Percentiles rank a stretch among this genome's conserved stretches.
Evolutionary conservation across 2,329 filamentous ascomycete genomes (phyloP).

Genomic region (Mycogone perniciosa): DNA sequence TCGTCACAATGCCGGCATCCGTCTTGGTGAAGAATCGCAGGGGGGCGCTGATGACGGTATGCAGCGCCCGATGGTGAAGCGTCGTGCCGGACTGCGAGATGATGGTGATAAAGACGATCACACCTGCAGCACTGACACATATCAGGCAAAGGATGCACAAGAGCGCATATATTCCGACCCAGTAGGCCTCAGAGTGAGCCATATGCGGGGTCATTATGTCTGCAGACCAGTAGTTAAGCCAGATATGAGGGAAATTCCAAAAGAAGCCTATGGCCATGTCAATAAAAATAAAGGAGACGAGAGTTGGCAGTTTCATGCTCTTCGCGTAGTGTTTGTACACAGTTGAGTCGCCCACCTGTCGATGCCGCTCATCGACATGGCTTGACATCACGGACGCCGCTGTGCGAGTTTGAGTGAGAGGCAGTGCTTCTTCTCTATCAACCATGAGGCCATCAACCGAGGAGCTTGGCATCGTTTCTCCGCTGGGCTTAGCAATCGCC

Average conservation of each 20-base stretch:
- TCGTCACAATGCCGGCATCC: conserved; percentile 36
- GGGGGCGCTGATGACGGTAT: conserved; percentile 32
- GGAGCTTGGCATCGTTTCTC: neutral
- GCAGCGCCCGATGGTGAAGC: conserved; percentile 29
- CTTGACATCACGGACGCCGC: neutral
- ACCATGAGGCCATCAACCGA: neutral
- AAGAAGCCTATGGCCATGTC: conserved; percentile 22
- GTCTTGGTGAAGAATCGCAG: conserved; percentile 36
- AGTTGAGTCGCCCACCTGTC: conserved; percentile 26
- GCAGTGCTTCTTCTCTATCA: neutral
- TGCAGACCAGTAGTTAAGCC: conserved; percentile 37
- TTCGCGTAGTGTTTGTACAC: conserved; percentile 32
- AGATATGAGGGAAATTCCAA: conserved; percentile 28
- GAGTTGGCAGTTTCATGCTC: conserved; percentile 18
- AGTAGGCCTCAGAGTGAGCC: conserved; percentile 19
- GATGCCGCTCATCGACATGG: conserved; percentile 15
- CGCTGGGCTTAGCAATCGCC: neutral
- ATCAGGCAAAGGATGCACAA: conserved; percentile 8
- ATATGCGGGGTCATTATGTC: conserved; percentile 13
- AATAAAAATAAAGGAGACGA: conserved; percentile 17
- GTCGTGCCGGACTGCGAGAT: conserved; percentile 23
- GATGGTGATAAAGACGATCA: conserved; percentile 20
- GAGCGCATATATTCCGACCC: conserved; percentile 27
- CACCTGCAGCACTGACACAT: conserved; percentile 15
- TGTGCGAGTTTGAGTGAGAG: neutral